Conservation (phyloP, 2,329 filamentous ascomycete species). For the Cytospora leucostoma region DNA sequence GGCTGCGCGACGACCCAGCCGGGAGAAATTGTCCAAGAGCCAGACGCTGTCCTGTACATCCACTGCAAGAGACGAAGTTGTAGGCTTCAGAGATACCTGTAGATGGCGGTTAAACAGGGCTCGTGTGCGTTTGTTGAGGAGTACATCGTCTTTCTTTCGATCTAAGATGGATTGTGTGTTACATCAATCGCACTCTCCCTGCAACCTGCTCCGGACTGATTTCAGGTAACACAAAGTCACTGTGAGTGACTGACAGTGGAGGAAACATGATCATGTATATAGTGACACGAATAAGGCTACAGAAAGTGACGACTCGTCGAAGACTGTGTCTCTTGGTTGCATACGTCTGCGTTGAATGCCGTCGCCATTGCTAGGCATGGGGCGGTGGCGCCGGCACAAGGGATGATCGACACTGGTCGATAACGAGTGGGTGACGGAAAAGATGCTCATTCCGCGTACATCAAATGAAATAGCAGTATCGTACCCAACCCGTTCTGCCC, state of each 20-base stretch:
- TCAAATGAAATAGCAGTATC: constrained; percentile 6
- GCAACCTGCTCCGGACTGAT: neutral
- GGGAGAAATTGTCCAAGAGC: neutral
- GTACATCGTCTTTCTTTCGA: constrained; percentile 3
- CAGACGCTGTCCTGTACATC: neutral
- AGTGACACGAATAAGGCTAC: neutral
- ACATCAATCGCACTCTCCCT: neutral
- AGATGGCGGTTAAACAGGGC: constrained; percentile 1
- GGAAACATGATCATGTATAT: neutral
- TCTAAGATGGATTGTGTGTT: neutral
- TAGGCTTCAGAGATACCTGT: neutral
- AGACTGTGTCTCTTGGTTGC: neutral
- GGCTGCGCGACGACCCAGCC: constrained; percentile 3
- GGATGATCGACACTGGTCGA: constrained; percentile 2
- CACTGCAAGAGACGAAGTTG: constrained; percentile 2
- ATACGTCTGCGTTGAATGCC: neutral
- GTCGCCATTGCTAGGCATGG: neutral
- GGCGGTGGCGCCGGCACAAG: constrained; percentile 1
- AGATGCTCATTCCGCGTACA: neutral
- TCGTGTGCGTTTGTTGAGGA: constrained; percentile 5
- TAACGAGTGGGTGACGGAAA: constrained; percentile 2
- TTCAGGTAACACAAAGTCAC: neutral
- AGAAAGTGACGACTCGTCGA: neutral
- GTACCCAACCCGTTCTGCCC: neutral
- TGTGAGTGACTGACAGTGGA: neutral